phyloP scores from a whole-genome alignment of 495 filamentous ascomycete species.

The Hyaloscypha bicolor region DNA sequence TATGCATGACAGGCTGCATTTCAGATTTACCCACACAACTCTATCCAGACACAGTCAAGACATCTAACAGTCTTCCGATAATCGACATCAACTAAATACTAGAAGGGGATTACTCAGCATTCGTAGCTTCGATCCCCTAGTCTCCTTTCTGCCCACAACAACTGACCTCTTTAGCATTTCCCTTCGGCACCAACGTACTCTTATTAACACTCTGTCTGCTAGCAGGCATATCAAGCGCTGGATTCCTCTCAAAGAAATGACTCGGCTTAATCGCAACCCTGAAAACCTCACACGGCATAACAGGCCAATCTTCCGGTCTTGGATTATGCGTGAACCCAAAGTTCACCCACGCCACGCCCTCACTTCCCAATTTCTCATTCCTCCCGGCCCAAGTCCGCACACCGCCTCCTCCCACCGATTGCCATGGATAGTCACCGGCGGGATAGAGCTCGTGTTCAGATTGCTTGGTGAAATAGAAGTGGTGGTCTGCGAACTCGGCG shows the following conservation, averaged over 20 bases:
- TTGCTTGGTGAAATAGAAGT: constrained; percentile 41
- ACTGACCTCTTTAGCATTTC: too few relatives aligned
- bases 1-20: too few relatives aligned
- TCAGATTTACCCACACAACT: too few relatives aligned
- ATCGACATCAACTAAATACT: too few relatives aligned
- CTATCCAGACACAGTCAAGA: too few relatives aligned
- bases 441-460: constrained; percentile 39
- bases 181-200: constrained; percentile 2
- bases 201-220: constrained; percentile 28
- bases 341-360: constrained; percentile 61
- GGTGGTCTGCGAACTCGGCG: constrained; percentile 38
- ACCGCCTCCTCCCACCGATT: constrained; percentile 44
- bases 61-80: too few relatives aligned
- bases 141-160: too few relatives aligned
- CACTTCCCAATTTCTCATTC: constrained; percentile 44
- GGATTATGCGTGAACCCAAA: constrained; percentile 65
- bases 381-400: constrained; percentile 23
- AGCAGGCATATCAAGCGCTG: constrained; percentile 27
- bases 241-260: constrained; percentile 31
- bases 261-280: constrained; percentile 24
- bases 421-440: constrained; percentile 40
- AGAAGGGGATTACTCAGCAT: too few relatives aligned
- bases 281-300: constrained; percentile 57
- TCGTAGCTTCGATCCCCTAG: too few relatives aligned
- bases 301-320: constrained; percentile 62